These are phyloP conservation scores for Melastoma malabathricum DNA, from an alignment of 345 rosid genomes.

Conservation along the genomic window DNA sequence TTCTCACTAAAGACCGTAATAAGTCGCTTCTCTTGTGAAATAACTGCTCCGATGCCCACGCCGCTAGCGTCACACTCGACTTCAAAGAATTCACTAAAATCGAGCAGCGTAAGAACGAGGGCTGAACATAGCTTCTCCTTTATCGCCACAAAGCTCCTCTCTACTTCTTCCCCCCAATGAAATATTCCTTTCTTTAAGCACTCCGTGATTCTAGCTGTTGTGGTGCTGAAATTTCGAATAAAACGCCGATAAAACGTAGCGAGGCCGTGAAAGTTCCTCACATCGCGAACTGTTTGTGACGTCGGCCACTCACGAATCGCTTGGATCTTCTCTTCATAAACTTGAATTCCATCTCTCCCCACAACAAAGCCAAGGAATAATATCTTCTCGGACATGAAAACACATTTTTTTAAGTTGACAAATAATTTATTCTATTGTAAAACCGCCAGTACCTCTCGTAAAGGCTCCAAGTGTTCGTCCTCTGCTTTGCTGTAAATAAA, in stretches of 20 bases:
- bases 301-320: not conserved
- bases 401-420: not conserved
- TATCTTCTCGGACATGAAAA: not conserved
- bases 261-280: not conserved
- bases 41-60: too few species aligned
- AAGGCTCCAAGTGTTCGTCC: not conserved
- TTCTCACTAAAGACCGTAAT: too few species aligned
- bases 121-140: too few species aligned
- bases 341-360: not conserved
- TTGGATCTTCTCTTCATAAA: not conserved
- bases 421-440: constrained; percentile 2
- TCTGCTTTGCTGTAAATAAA: not conserved
- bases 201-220: rapidly evolving
- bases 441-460: not conserved
- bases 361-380: constrained; percentile 4
- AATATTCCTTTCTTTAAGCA: not conserved
- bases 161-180: not conserved
- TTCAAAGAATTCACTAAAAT: not conserved
- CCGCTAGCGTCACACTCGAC: too few species aligned
- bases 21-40: too few species aligned
- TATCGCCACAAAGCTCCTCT: not conserved
- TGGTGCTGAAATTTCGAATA: not conserved
- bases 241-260: not conserved
- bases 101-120: not conserved
- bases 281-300: not conserved